Percentiles rank a stretch among this genome's conserved stretches.
Evolutionary conservation across 73 alveolate genomes (phyloP).

Genomic region (Tetrahymena malaccensis): DNA sequence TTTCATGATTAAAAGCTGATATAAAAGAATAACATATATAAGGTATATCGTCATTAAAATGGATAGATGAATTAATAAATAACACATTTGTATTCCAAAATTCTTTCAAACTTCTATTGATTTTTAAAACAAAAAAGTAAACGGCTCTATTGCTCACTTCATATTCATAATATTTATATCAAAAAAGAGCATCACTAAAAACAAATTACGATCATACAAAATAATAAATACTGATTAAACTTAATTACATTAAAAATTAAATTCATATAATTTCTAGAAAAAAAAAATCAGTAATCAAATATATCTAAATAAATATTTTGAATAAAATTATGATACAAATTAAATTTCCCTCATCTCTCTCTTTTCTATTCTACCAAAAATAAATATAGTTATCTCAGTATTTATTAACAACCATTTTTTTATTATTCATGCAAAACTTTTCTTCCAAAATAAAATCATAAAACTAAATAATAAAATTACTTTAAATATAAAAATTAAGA

Average conservation of each 20-base stretch:
- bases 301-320: neutral
- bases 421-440: too few species aligned
- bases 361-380: too few species aligned
- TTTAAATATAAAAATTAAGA: too few species aligned
- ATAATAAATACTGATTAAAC: neutral
- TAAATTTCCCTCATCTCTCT: too few species aligned
- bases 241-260: neutral
- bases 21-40: neutral
- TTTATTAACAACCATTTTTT: too few species aligned
- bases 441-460: too few species aligned
- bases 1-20: neutral
- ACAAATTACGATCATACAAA: too few species aligned
- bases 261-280: neutral
- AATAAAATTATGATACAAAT: neutral
- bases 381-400: too few species aligned
- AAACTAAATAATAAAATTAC: too few species aligned
- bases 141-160: neutral
- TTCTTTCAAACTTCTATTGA: neutral
- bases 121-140: neutral
- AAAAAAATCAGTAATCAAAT: too few species aligned
- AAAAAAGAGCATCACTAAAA: too few species aligned
- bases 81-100: neutral
- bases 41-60: neutral
- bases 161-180: neutral
- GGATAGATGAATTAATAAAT: too few species aligned